Conservation (phyloP, 1,139 yeast genomes). For the Kluyveromyces sp. region DNA sequence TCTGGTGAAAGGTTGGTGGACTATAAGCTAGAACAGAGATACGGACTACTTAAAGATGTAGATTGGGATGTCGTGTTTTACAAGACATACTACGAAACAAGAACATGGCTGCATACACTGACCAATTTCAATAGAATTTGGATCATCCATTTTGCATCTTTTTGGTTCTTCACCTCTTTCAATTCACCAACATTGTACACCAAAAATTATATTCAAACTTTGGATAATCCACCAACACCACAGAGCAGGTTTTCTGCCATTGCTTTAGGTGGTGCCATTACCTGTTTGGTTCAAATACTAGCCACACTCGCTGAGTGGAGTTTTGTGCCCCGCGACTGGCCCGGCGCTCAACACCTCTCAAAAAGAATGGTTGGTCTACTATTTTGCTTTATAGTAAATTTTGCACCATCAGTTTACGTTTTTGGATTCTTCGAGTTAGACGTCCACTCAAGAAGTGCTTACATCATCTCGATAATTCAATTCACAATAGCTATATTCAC, state of each 20-base stretch:
- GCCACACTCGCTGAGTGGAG: constrained; percentile 57
- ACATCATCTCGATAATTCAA: constrained; percentile 48
- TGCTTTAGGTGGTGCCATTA: constrained; percentile 65
- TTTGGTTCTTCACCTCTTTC: constrained; percentile 76
- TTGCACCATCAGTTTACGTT: constrained; percentile 57
- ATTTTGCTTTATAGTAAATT: constrained; percentile 40
- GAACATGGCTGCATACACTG: constrained; percentile 72
- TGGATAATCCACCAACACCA: constrained; percentile 56
- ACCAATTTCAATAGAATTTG: constrained; percentile 77
- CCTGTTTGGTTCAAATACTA: constrained; percentile 54
- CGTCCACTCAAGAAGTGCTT: constrained; percentile 43
- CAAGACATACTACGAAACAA: constrained; percentile 65
- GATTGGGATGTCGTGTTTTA: constrained; percentile 58
- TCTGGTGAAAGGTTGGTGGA: constrained; percentile 41
- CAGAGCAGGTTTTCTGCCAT: constrained; percentile 57
- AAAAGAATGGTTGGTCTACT: constrained; percentile 39
- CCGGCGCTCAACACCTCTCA: constrained; percentile 49
- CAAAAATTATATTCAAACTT: constrained; percentile 44
- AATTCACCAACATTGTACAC: constrained; percentile 77
- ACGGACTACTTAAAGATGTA: constrained; percentile 39
- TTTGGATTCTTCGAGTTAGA: constrained; percentile 47
- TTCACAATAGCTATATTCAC: constrained; percentile 54
- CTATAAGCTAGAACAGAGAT: constrained; percentile 40
- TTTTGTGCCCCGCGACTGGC: constrained; percentile 65
- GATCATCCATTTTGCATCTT: constrained; percentile 69